Conservation (phyloP, 371 early-diverging fungal genomes). For the Syncephalastrum contaminatum region DNA sequence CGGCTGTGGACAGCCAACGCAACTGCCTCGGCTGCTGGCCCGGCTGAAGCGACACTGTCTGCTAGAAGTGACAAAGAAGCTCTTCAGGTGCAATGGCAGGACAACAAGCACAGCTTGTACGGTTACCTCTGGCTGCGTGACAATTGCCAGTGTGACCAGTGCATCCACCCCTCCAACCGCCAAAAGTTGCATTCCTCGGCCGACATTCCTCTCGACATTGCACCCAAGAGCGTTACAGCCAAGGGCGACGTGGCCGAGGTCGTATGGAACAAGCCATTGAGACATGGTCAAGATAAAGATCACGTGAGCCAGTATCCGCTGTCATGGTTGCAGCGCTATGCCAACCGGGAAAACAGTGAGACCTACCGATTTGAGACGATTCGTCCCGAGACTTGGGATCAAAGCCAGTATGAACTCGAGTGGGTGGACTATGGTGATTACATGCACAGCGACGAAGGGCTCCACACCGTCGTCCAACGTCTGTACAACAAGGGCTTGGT, state of each 20-base stretch:
- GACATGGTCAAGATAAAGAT: conserved; percentile 30
- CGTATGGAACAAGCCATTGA: conserved; percentile 41
- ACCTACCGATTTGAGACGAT: conserved; percentile 39
- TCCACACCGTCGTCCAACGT: conserved; percentile 55
- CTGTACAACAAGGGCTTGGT: conserved; percentile 71
- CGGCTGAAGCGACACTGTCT: background rate
- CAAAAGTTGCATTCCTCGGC: conserved; percentile 83
- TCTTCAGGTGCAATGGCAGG: conserved; percentile 26
- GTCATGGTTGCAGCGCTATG: conserved; percentile 37
- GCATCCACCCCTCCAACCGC: conserved; percentile 71
- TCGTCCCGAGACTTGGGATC: conserved; percentile 51
- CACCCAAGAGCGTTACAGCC: conserved; percentile 27
- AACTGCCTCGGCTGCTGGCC: background rate
- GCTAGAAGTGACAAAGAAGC: conserved; percentile 11
- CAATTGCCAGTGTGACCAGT: conserved; percentile 74
- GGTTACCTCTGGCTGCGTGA: conserved; percentile 81
- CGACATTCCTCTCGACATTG: conserved; percentile 64
- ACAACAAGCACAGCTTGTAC: conserved; percentile 22
- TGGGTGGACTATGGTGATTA: conserved; percentile 65
- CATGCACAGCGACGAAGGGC: conserved; percentile 58
- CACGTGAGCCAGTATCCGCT: conserved; percentile 50
- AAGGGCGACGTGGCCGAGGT: conserved; percentile 34
- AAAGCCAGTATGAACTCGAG: conserved; percentile 40
- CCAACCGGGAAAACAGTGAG: conserved; percentile 23
- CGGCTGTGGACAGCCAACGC: no score